A percentile compares a stretch with the other conserved stretches of the same genome.
phyloP scores from a whole-genome alignment of 2,329 filamentous ascomycete genomes.

The Pseudogymnoascus sp. region DNA sequence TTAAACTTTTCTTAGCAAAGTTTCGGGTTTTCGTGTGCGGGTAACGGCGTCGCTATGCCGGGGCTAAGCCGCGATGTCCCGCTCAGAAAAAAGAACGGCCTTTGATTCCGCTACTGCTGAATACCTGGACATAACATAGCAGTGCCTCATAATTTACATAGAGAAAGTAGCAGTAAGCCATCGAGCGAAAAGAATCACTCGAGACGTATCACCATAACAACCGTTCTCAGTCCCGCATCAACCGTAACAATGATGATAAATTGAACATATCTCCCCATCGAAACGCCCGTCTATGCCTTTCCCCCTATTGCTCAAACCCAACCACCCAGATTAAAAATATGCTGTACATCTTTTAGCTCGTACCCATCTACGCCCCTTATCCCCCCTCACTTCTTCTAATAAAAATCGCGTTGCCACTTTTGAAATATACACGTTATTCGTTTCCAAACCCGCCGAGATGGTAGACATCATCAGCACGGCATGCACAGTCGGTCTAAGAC shows the following conservation, averaged over 20 bases:
- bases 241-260: not conserved
- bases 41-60: no score
- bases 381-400: not conserved
- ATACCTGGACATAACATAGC: not conserved
- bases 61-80: no score
- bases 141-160: not conserved
- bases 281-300: not conserved
- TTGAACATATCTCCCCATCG: not conserved
- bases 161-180: not conserved
- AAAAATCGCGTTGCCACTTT: not conserved
- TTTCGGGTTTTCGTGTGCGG: no score
- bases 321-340: not conserved
- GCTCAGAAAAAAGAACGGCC: no score
- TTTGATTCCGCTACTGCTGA: no score
- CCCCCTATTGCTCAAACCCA: not conserved
- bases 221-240: not conserved
- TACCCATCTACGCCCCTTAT: not conserved
- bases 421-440: not conserved
- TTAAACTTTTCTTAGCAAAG: no score
- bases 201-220: not conserved
- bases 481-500: not conserved
- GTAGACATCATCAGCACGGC: not conserved
- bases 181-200: not conserved
- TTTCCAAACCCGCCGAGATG: not conserved
- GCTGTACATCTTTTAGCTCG: not conserved